Evolutionary conservation across 305 asterid species (phyloP), one percentile per base, ranked within the genome.

Genomic region (Fraxinus baroniana): DNA sequence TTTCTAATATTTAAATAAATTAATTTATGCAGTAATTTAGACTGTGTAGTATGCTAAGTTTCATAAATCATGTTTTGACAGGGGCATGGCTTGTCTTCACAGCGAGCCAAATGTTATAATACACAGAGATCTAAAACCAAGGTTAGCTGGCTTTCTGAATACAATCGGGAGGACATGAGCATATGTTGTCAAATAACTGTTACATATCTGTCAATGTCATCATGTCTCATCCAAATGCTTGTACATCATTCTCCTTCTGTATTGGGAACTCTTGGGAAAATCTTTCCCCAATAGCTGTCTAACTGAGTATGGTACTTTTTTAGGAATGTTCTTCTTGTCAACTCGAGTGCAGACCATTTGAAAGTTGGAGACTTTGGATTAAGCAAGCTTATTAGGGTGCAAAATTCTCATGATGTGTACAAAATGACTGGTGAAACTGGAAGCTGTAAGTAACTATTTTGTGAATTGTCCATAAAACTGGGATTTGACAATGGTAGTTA

Each of bases 81-180:
- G 98, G 85, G 99, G 99, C 90, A 97, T 97, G 97, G 97, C 98
- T 39, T 96, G 94, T 93, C 97, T 96, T 89, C 99, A 96, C 84
- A 91, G 89, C 74, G 98, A 96, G 88, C 99, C 99, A 82, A 96
- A 96, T 88, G 99, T 93, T 24, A 84, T 96, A 55, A 88, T 96
- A 88, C 99, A 96, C 89, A 88, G 99, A 87, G 99, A 96, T 87
- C 91, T 96, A 68, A 93, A 96, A 84, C 99, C 98, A 79, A 93
- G 99, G 99, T 89, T 74, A 88, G 94, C 86, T 86, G 66, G 78
- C 73, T 72, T 62, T 76, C 55, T 36, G 68, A 62, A 64, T 77
- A 60, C 73, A 33, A 77, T 71, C 17, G 22, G 41, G 44, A 81
- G 12, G 77, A 12, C 64, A 36, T 66, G 32, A 39, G n/a, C 68